Base-by-base conservation (phyloP, 805 yeast genomes). In the Wickerhamomyces alni region DNA sequence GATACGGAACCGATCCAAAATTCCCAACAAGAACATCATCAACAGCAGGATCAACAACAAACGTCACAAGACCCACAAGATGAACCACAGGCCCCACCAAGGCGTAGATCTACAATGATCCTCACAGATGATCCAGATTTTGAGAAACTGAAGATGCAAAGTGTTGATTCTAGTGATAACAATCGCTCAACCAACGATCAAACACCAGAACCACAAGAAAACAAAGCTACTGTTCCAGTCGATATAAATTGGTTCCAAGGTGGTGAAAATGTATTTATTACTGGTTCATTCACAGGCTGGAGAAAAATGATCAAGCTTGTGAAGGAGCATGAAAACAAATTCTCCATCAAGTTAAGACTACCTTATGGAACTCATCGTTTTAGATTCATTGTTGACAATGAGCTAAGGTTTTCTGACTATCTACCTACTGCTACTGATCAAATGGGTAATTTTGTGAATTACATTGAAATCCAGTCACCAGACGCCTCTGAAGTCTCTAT, bases 221-320 rank as follows among this genome's bases (percentile, higher is more conserved):
- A 33, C 11, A 33, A 26, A 15, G 17, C 28, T 18, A 45, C 54
- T 7, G 48, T 49, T 2, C 78, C 80, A 3, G 71, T 87, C 1
- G 88, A 82, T 41, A 82, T 88, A 42, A 78, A 77, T 47, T 91
- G 99, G 99, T 80, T 79, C 15, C 96, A 91, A 61, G 98, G 98
- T n/a, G 99, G 99, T 44, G 76, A 76, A 36, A 85, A 85, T 53
- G 98, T 93, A 2, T 93, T 88, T 59, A 96, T 91, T 12, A 93
- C 97, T 27, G 99, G 99, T 36, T 85, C 97, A 1, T 91, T 91
- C 63, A 93, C 99, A 0, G 96, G 96, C 4, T 93, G 99, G 98
- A 72, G 96, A 50, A 91, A 89, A 63, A 91, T 93, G 98, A 89
- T 91, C 55, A 95, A 95, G 30, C 67, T 93, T 52, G 72, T 72